Conservation (phyloP, 345 rosid genomes). For the Ailanthus altissimus region DNA sequence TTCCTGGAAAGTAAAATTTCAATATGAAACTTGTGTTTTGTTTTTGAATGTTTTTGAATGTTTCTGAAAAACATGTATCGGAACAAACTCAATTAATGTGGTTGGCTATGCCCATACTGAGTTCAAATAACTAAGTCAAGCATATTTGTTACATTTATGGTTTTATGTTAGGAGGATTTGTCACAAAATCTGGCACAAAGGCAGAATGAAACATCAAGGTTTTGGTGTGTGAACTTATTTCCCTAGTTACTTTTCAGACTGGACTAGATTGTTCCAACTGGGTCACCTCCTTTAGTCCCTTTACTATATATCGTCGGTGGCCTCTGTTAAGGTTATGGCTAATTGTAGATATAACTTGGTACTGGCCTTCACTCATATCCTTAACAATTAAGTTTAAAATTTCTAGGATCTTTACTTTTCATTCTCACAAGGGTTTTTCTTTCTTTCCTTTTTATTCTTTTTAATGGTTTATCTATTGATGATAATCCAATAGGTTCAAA, state of each 20-base stretch:
- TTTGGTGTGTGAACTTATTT: neutral
- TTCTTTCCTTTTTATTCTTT: too few relatives aligned
- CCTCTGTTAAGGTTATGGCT: neutral
- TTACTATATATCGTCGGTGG: neutral
- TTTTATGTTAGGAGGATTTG: neutral
- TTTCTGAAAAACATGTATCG: neutral
- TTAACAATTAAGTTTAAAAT: neutral
- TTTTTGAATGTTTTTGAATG: neutral
- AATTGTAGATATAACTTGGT: neutral
- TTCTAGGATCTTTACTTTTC: neutral
- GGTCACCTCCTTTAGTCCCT: neutral
- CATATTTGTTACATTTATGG: neutral
- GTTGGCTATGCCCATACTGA: neutral
- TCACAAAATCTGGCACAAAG: neutral
- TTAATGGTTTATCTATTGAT: neutral
- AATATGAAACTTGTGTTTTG: neutral
- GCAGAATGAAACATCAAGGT: neutral
- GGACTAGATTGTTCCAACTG: neutral
- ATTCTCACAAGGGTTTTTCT: neutral
- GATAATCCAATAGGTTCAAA: neutral
- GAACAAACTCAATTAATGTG: conserved; percentile 1
- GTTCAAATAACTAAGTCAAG: neutral
- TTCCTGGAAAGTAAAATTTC: neutral
- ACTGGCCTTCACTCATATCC: neutral
- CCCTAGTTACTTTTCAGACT: neutral